Evolutionary conservation across 495 filamentous ascomycete species (phyloP).

Genomic region (Paragyromitra xinjiangensis): DNA sequence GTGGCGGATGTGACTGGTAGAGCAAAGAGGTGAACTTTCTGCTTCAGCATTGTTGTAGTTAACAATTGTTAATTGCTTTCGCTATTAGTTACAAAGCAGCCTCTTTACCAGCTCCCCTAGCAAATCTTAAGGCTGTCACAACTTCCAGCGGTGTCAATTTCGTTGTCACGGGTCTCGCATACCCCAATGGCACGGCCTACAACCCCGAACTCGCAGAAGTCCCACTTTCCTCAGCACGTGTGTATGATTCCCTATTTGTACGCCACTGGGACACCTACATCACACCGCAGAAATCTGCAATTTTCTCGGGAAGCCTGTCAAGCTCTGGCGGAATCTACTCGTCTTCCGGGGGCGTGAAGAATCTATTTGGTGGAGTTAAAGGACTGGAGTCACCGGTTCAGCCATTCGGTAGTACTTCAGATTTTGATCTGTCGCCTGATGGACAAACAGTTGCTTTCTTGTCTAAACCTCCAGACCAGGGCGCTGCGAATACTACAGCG

Average conservation of each 20-base stretch:
- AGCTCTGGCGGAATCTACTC: conserved; percentile 57
- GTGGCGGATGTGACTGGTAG: conserved; percentile 62
- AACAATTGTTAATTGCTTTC: conserved; percentile 2
- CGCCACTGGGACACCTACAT: conserved; percentile 80
- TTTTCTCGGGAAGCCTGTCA: conserved; percentile 76
- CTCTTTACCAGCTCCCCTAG: conserved; percentile 71
- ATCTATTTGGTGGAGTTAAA: conserved; percentile 64
- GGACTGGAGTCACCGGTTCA: conserved; percentile 68
- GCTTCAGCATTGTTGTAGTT: conserved; percentile 16
- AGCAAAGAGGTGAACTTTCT: conserved; percentile 53
- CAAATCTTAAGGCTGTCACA: conserved; percentile 72
- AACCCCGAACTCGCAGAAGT: conserved; percentile 67
- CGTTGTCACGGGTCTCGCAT: conserved; percentile 70
- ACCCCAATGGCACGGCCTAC: conserved; percentile 69
- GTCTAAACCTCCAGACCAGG: conserved; percentile 78
- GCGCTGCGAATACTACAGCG: conserved; percentile 82
- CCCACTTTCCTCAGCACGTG: conserved; percentile 67
- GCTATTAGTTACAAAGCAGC: conserved; percentile 67
- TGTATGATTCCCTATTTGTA: conserved; percentile 76
- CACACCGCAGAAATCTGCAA: conserved; percentile 70
- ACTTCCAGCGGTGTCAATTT: conserved; percentile 73
- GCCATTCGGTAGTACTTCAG: conserved; percentile 65
- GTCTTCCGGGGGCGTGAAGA: conserved; percentile 63
- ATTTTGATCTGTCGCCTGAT: conserved; percentile 66
- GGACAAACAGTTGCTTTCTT: conserved; percentile 74